A percentile compares a stretch with the other conserved stretches of the same genome.
These are phyloP conservation scores for Aspergillus hortae DNA, from an alignment of 2,329 filamentous ascomycete species.

Conservation along the genomic window DNA sequence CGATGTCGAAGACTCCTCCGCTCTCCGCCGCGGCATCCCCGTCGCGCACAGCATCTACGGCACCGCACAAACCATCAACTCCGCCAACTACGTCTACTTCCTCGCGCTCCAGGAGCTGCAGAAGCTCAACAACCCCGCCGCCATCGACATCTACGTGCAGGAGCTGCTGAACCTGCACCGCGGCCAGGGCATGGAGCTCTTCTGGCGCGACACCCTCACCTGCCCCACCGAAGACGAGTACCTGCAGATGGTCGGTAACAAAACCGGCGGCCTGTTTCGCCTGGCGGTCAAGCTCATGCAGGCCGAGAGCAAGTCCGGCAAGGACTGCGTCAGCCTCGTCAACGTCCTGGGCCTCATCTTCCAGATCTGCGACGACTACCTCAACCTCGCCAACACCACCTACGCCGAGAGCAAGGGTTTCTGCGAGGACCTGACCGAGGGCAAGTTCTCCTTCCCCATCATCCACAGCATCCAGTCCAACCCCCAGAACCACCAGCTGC, in stretches of 20 bases:
- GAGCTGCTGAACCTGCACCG: slow-evolving; percentile 47
- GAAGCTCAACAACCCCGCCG: slow-evolving; percentile 37
- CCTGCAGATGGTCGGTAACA: slow-evolving; percentile 48
- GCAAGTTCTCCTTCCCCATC: slow-evolving; percentile 94
- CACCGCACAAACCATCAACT: slow-evolving; percentile 51
- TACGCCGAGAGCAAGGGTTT: slow-evolving; percentile 90
- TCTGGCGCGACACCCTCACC: slow-evolving; percentile 45
- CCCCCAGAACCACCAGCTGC: slow-evolving; percentile 60
- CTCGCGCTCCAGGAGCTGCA: slow-evolving; percentile 41
- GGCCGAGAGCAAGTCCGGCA: slow-evolving; percentile 35
- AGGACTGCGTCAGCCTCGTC: slow-evolving; percentile 61
- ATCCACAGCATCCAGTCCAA: slow-evolving; percentile 83
- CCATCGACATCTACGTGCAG: slow-evolving; percentile 43
- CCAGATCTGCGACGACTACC: slow-evolving; percentile 67
- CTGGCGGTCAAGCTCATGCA: slow-evolving; percentile 47
- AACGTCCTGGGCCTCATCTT: slow-evolving; percentile 50
- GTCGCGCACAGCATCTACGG: slow-evolving; percentile 51
- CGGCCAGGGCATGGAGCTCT: slow-evolving; percentile 48
- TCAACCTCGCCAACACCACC: slow-evolving; percentile 69
- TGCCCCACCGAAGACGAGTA: slow-evolving; percentile 48
- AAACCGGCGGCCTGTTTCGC: slow-evolving; percentile 48
- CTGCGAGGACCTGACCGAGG: slow-evolving; percentile 92
- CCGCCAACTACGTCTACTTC: slow-evolving; percentile 49
- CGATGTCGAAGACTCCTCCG: slow-evolving; percentile 49
- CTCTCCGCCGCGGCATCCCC: slow-evolving; percentile 47